Percentiles rank a stretch among this genome's conserved stretches.
phyloP scores from a whole-genome alignment of 75 land plant species.

The Adiantum capillusveneris region DNA sequence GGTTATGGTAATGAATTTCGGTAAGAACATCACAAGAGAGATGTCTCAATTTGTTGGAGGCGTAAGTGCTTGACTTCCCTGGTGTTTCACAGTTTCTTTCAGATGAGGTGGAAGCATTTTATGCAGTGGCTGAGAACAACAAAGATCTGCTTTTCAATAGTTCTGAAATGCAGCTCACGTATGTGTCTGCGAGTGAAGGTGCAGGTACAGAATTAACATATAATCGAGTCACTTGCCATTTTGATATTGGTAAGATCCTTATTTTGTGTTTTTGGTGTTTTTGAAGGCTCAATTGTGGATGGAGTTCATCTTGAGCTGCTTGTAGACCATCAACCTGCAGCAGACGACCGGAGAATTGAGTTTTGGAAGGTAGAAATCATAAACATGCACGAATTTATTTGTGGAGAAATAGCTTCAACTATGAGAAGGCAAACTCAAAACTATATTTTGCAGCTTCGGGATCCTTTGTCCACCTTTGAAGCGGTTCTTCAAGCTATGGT shows the following conservation, averaged over 20 bases:
- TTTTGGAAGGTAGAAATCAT: slow-evolving; percentile 26
- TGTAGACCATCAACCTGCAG: slow-evolving; percentile 25
- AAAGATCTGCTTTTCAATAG: slow-evolving; percentile 23
- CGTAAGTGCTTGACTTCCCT: neutral
- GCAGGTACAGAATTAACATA: slow-evolving; percentile 18
- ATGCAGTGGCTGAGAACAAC: slow-evolving; percentile 21
- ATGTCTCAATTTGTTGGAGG: neutral
- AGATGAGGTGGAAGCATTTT: slow-evolving; percentile 33
- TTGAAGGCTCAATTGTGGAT: slow-evolving; percentile 30
- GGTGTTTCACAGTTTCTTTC: slow-evolving; percentile 22
- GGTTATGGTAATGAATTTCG: neutral
- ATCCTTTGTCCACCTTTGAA: slow-evolving; percentile 38
- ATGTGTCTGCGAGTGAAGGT: slow-evolving; percentile 32
- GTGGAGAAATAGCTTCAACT: neutral
- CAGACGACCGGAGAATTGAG: slow-evolving; percentile 3
- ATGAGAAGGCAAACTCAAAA: neutral
- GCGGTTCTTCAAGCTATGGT: slow-evolving; percentile 45
- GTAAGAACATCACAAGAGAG: neutral
- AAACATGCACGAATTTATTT: no score
- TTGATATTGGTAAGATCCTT: neutral
- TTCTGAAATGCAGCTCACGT: slow-evolving; percentile 32
- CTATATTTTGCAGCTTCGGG: slow-evolving; percentile 28
- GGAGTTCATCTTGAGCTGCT: slow-evolving; percentile 47
- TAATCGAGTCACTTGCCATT: neutral
- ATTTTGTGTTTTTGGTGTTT: neutral